Conservation (phyloP, 768 basidiomycete species). For the Calvatia gigantea region DNA sequence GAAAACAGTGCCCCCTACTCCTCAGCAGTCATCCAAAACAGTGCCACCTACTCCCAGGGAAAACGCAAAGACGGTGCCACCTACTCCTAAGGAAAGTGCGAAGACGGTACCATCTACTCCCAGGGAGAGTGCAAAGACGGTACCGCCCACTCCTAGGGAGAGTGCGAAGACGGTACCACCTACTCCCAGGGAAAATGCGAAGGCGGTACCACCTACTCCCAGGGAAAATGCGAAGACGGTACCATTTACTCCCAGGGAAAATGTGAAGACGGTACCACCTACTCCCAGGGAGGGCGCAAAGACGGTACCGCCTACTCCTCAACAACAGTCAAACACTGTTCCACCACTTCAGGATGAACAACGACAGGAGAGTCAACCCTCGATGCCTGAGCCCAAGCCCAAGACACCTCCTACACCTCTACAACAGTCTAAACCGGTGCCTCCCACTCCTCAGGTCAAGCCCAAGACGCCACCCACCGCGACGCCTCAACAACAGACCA, state of each 20-base stretch:
- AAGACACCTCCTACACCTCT: slow-evolving; percentile 1
- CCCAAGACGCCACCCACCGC: not conserved
- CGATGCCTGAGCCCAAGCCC: no score
- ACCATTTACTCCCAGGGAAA: not conserved
- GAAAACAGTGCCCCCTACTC: not conserved
- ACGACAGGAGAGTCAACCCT: no score
- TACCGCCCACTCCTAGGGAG: not conserved
- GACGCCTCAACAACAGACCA: not conserved
- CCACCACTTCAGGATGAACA: no score
- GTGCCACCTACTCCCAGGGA: not conserved
- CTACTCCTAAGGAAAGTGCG: not conserved
- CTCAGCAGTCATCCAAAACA: not conserved
- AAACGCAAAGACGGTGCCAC: not conserved
- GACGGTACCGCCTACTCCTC: not conserved
- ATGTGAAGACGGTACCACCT: no score
- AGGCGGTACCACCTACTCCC: not conserved
- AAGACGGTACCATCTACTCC: no score
- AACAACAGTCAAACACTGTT: not conserved
- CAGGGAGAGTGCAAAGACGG: not conserved
- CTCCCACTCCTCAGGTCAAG: not conserved
- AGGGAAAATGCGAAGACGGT: not conserved
- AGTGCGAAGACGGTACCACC: not conserved
- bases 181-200: not conserved
- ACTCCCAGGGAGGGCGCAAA: not conserved
- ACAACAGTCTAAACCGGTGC: not conserved